Base-by-base conservation (phyloP, 352 stramenopile species). In the Phytophthora melonis region DNA sequence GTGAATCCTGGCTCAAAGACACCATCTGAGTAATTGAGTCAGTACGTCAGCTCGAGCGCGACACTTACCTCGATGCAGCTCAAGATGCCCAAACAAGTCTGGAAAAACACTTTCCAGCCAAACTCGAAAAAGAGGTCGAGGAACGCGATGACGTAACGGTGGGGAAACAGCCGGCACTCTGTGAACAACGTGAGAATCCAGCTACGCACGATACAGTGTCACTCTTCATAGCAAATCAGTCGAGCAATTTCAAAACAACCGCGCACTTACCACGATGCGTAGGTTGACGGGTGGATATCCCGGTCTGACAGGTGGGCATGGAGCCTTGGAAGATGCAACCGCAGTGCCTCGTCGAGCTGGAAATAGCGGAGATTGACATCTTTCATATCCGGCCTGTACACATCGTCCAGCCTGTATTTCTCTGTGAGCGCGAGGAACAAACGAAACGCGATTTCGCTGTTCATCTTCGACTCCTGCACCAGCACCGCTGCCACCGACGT, bases 101-200 rank as follows among this genome's bases (percentile, higher is more conserved):
- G 80, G 19, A 83, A 86, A 49, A 88, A 86, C 10, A 79, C 66
- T 39, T 86, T 83, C 81, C 81, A 88, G 1, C 81, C 81, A 55
- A 73, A 80, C 25, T 83, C 73, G 57, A 88, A 84, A 49, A 86
- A 88, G 39, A 88, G 59, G 59, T 88, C 77, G 23, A 88, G 50
- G 43, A 88, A 84, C 3, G 56, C 58, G 52, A 88, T 61, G 8
- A 83, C 77, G 61, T 73, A 82, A 18, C 71, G 66, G 39, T 84
- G 74, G 2, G 76, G 74, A 7, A 88, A 69, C 52, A 88, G 53
- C 18, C 79, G 77, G 16, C 77, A 83, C 54, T 88, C 79, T 41
- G 81, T 86, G 52, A 88, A 88, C n/a, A 86, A 63, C 19, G 79
- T 88, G 56, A 88, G 47, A 30, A 88, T 83, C 81, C 81, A 88